Conservation (phyloP, 495 filamentous ascomycete species). For the Talaromyces trachyspermus region DNA sequence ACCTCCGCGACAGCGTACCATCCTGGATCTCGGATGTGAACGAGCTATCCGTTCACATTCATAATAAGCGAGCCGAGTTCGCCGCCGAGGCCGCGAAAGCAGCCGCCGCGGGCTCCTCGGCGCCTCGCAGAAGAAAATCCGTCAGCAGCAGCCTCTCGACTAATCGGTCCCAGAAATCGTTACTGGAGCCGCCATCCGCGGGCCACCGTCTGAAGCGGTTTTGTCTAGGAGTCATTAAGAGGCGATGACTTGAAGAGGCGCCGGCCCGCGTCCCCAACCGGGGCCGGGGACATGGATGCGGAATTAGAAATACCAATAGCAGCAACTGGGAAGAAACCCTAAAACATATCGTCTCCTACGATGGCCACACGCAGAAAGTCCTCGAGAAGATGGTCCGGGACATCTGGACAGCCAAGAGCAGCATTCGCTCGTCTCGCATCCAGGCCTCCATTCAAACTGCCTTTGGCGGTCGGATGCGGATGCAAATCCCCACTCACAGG, state of each 20-base stretch:
- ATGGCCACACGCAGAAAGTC: constrained; percentile 7
- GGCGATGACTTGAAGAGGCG: background rate
- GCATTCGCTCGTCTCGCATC: constrained; percentile 6
- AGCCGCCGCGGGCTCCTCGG: background rate
- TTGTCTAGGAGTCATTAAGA: constrained; percentile 2
- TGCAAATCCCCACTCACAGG: background rate
- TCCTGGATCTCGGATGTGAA: constrained; percentile 6
- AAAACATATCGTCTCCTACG: background rate
- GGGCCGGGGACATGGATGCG: too few relatives aligned
- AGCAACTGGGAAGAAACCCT: background rate
- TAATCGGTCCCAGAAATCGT: constrained; percentile 2
- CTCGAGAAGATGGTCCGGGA: constrained; percentile 7
- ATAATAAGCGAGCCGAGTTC: constrained; percentile 8
- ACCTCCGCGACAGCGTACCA: constrained; percentile 4
- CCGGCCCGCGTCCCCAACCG: background rate
- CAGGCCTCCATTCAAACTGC: background rate
- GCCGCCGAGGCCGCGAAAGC: background rate
- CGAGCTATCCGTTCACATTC: constrained; percentile 5
- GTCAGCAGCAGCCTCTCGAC: background rate
- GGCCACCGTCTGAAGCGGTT: constrained; percentile 1
- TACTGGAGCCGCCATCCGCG: background rate
- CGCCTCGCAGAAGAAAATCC: background rate
- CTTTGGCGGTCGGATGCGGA: background rate
- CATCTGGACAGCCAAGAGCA: constrained; percentile 7
- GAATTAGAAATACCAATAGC: background rate